A percentile compares a stretch with the other conserved stretches of the same genome.
Evolutionary conservation across 495 filamentous ascomycete species (phyloP).

Genomic region (Penicillium bialowiezense): DNA sequence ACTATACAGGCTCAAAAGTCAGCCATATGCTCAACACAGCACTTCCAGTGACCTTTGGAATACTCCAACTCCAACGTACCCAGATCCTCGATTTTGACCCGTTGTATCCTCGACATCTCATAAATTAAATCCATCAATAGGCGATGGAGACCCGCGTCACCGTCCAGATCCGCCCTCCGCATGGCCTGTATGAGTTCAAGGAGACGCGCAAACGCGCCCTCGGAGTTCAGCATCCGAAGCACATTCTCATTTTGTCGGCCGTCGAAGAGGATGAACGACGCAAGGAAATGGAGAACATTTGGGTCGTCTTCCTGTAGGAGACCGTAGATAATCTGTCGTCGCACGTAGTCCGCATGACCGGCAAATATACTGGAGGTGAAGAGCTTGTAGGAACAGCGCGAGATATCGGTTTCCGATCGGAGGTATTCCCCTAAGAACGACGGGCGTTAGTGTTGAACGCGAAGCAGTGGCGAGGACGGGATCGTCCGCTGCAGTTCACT

Average conservation of each 20-base stretch:
- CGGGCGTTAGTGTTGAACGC: not conserved
- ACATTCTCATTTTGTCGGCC: slow-evolving; percentile 74
- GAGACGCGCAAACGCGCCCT: slow-evolving; percentile 78
- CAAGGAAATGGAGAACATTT: slow-evolving; percentile 74
- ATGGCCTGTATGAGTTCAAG: slow-evolving; percentile 74
- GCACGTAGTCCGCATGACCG: slow-evolving; percentile 78
- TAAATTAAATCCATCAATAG: slow-evolving; percentile 86
- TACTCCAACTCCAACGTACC: slow-evolving; percentile 47
- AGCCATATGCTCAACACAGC: slow-evolving; percentile 1
- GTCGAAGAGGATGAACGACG: slow-evolving; percentile 87
- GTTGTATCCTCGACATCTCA: slow-evolving; percentile 94
- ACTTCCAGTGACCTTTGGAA: not conserved
- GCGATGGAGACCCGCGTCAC: slow-evolving; percentile 68
- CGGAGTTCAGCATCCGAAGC: slow-evolving; percentile 82
- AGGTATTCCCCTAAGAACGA: slow-evolving; percentile 66
- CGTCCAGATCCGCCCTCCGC: slow-evolving; percentile 59
- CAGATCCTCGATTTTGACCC: slow-evolving; percentile 73
- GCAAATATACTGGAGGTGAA: slow-evolving; percentile 72
- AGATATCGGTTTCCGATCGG: slow-evolving; percentile 79
- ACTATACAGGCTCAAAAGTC: slow-evolving; percentile 28
- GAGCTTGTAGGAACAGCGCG: slow-evolving; percentile 78
- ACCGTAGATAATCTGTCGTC: slow-evolving; percentile 88
- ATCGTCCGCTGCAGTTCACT: not conserved
- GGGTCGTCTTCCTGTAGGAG: slow-evolving; percentile 86
- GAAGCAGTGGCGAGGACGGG: not conserved